Conservation (phyloP, 257 asterid genomes). For the Salvia hispanica region DNA sequence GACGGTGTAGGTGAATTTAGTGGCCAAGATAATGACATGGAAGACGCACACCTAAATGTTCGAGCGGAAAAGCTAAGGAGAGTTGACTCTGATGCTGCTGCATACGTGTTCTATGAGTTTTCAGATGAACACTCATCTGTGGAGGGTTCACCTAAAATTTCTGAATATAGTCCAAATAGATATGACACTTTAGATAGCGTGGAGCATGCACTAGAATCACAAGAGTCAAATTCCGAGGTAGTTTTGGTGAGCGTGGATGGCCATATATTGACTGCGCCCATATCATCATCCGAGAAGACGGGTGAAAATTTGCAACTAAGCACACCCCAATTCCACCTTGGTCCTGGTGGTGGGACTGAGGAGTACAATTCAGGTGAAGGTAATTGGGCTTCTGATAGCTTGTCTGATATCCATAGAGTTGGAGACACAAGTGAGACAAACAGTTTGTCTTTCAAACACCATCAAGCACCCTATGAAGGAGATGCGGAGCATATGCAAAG, state of each 20-base stretch:
- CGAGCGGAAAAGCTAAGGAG: constrained; percentile 66
- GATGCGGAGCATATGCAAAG: constrained; percentile 36
- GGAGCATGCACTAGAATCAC: constrained; percentile 59
- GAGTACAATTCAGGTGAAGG: constrained; percentile 51
- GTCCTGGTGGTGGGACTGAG: constrained; percentile 66
- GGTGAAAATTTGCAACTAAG: constrained; percentile 57
- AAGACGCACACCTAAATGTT: constrained; percentile 59
- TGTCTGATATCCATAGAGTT: constrained; percentile 36
- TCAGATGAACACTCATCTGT: constrained; percentile 67
- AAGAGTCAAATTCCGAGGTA: constrained; percentile 68
- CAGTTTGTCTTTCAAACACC: constrained; percentile 31
- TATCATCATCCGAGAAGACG: constrained; percentile 62
- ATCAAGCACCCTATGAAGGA: constrained; percentile 37
- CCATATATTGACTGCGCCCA: constrained; percentile 83
- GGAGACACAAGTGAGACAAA: constrained; percentile 27
- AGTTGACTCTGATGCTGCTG: constrained; percentile 69
- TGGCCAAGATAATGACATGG: constrained; percentile 46
- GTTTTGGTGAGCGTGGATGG: constrained; percentile 95
- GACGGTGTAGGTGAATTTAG: constrained; percentile 36
- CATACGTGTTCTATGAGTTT: constrained; percentile 68
- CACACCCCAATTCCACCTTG: constrained; percentile 77
- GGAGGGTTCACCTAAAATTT: constrained; percentile 59
- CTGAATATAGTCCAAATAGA: constrained; percentile 63
- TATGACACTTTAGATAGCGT: constrained; percentile 62
- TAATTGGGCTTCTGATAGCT: constrained; percentile 49